These are phyloP conservation scores for Alectoria sarmentosa DNA, from an alignment of 495 filamentous ascomycete genomes.

Conservation along the genomic window DNA sequence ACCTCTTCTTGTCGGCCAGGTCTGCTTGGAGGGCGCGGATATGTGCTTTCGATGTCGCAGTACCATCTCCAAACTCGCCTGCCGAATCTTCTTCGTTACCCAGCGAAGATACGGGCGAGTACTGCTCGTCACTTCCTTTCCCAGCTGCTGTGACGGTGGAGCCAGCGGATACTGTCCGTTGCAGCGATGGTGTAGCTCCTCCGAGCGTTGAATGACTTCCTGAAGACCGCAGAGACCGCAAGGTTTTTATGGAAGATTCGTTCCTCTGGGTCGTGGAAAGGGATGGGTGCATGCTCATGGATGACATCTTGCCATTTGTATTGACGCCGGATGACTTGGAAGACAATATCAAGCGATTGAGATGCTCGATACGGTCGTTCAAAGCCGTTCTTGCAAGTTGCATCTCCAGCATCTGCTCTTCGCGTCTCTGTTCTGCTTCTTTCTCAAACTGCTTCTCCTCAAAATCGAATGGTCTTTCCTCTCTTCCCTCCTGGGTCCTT, in stretches of 20 bases:
- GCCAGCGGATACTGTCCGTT: slow-evolving; percentile 58
- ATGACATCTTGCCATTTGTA: slow-evolving; percentile 58
- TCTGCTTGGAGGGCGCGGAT: slow-evolving; percentile 88
- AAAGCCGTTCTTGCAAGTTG: slow-evolving; percentile 91
- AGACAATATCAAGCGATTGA: slow-evolving; percentile 89
- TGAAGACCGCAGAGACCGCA: slow-evolving; percentile 61
- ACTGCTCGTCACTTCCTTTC: slow-evolving; percentile 31
- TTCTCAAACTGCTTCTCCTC: slow-evolving; percentile 70
- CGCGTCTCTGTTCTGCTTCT: slow-evolving; percentile 76
- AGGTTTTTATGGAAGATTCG: slow-evolving; percentile 26
- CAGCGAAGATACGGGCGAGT: slow-evolving; percentile 32
- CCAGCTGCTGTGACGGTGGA: slow-evolving; percentile 55
- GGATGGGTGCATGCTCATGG: slow-evolving; percentile 62
- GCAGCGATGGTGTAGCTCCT: slow-evolving; percentile 44
- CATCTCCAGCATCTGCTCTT: slow-evolving; percentile 97
- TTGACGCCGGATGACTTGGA: slow-evolving; percentile 96
- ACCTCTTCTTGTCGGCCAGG: slow-evolving; percentile 89
- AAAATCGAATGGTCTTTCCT: slow-evolving; percentile 49
- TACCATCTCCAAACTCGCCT: slow-evolving; percentile 80
- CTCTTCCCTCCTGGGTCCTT: slow-evolving; percentile 55
- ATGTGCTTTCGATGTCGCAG: slow-evolving; percentile 70
- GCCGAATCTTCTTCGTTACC: slow-evolving; percentile 62
- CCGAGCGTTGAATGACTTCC: slow-evolving; percentile 59
- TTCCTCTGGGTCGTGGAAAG: slow-evolving; percentile 46
- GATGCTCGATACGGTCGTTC: slow-evolving; percentile 95